These are phyloP conservation scores for Metarhizium brunneum DNA, from an alignment of 2,329 filamentous ascomycete genomes.

Conservation along the genomic window DNA sequence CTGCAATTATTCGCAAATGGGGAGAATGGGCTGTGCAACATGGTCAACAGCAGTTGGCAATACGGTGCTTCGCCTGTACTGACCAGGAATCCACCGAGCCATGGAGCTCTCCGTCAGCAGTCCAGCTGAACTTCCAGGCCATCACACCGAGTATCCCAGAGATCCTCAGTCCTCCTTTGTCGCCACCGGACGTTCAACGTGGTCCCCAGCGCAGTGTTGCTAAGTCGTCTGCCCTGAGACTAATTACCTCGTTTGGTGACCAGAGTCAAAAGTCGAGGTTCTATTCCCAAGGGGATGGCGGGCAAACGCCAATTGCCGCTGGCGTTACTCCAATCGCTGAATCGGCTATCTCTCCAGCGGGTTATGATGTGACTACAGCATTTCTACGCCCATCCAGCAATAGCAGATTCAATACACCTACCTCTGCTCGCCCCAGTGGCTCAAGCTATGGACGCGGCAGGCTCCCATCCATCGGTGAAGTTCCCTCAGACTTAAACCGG, in stretches of 20 bases:
- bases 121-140: conserved; percentile 46
- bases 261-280: conserved; percentile 54
- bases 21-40: conserved; percentile 84
- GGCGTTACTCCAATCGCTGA: conserved; percentile 85
- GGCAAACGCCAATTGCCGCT: conserved; percentile 66
- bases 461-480: conserved; percentile 70
- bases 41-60: conserved; percentile 81
- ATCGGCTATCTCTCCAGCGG: conserved; percentile 55
- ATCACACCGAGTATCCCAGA: conserved; percentile 48
- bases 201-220: conserved; percentile 55
- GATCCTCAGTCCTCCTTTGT: conserved; percentile 62
- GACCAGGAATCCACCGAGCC: conserved; percentile 76
- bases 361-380: conserved; percentile 55
- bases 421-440: conserved; percentile 51
- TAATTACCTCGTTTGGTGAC: conserved; percentile 82
- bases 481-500: conserved; percentile 22
- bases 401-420: conserved; percentile 60
- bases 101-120: conserved; percentile 78
- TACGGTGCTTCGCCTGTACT: conserved; percentile 87
- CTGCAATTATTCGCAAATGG: conserved; percentile 85
- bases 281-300: conserved; percentile 45
- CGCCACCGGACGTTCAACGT: conserved; percentile 55
- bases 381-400: conserved; percentile 58
- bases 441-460: conserved; percentile 52
- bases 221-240: conserved; percentile 76